Base-by-base conservation (phyloP, 1,284 basidiomycete genomes). In the Heterobasidion occidentale region DNA sequence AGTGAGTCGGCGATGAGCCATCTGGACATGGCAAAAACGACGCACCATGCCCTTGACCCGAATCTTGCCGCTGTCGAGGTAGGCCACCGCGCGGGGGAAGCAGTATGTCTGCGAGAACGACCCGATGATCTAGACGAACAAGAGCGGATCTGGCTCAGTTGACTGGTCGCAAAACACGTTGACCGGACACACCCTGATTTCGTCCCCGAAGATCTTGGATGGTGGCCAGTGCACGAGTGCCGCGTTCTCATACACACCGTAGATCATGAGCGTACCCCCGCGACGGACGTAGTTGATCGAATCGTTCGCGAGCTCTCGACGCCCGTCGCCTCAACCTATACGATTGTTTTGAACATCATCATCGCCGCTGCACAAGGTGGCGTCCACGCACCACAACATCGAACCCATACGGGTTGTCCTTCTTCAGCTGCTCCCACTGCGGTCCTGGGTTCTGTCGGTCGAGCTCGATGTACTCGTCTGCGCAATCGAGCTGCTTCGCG, bases 1-100 rank as follows among this genome's bases (percentile, higher is more conserved):
- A 53, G 51, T 51, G 44, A 48, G 4, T 17, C 42, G 50, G 7
- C 11, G 15, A 46, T 44, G 45, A 36, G 27, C 3, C 35, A 33
- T 11, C 46, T 36, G 19, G 36, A 9, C 19, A 17, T 9, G 15
- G 9, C 42, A 20, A 8, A 35, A 1, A 47, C 34, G 7, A 64
- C 71, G 68, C 54, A 85, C 91, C 87, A 94, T 90, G 49, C 90
- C 91, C 70, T 89, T 78, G 54, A 79, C 75, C 59, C 74, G 78
- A 67, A 84, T 70, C 71, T 81, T 82, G 44, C 81, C 81, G 56
- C 75, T 75, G 62, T 84, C 82, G 49, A 84, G 75, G 63, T 83
- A 81, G 7, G 75, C 78, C 34, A 85, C 76, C 3, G 82, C 81
- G 49, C 81, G 77, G 20, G 81, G 80, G 76, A 85, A 84, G 70